Conservation (phyloP, 192 early-diverging fungal genomes). For the Nowakowskiella sp. region DNA sequence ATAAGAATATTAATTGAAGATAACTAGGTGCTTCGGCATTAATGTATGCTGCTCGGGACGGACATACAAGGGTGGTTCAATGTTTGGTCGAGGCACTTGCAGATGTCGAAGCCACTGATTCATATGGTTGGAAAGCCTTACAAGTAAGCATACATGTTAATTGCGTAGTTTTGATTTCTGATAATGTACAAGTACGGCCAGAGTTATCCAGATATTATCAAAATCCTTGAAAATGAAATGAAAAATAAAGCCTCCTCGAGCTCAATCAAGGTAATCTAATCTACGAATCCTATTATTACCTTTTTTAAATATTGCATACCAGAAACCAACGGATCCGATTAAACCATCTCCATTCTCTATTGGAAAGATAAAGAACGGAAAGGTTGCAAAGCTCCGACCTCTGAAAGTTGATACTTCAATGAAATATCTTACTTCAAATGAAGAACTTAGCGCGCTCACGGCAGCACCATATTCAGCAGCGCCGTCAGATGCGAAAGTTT, state of each 20-base stretch:
- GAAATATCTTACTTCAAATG: too few relatives aligned
- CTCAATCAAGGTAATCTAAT: constrained; percentile 30
- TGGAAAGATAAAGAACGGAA: constrained; percentile 18
- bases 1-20: constrained; percentile 2
- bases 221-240: constrained; percentile 34
- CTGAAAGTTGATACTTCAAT: too few relatives aligned
- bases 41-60: constrained; percentile 66
- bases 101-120: constrained; percentile 46
- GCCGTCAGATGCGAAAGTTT: too few relatives aligned
- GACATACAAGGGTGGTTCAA: constrained; percentile 47
- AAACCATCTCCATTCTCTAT: constrained; percentile 27
- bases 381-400: too few relatives aligned
- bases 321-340: constrained; percentile 39
- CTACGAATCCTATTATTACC: constrained; percentile 17
- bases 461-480: too few relatives aligned
- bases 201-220: constrained; percentile 48
- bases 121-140: constrained; percentile 57
- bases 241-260: constrained; percentile 27
- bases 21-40: constrained; percentile 48
- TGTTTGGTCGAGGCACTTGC: constrained; percentile 43
- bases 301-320: constrained; percentile 34
- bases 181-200: too few relatives aligned
- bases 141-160: too few relatives aligned
- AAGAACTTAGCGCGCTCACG: too few relatives aligned
- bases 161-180: too few relatives aligned